Evolutionary conservation across 768 basidiomycete genomes (phyloP).

Genomic region (Suillus luteus): DNA sequence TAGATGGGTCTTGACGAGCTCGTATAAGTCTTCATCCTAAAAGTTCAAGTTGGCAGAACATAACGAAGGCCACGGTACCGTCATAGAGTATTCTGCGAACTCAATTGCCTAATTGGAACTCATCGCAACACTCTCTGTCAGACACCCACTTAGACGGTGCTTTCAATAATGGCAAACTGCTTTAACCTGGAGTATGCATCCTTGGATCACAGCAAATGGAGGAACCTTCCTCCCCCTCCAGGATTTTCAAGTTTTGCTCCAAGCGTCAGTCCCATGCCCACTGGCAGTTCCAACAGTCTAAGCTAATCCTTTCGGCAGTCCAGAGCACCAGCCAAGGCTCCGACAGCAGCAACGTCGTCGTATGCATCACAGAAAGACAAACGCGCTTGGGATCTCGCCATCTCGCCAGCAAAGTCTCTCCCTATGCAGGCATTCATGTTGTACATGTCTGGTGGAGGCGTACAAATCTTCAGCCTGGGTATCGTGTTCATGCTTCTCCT

Average conservation of each 20-base stretch:
- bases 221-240: slow-evolving; percentile 63
- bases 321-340: slow-evolving; percentile 40
- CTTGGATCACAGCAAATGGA: slow-evolving; percentile 50
- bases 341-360: slow-evolving; percentile 41
- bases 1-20: not conserved
- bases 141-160: not conserved
- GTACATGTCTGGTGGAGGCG: slow-evolving; percentile 96
- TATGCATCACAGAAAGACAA: slow-evolving; percentile 72
- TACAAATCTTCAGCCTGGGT: slow-evolving; percentile 96
- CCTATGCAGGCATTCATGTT: slow-evolving; percentile 99
- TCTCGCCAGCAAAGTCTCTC: slow-evolving; percentile 82
- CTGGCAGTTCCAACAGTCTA: not conserved
- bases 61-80: no score
- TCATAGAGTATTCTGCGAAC: not conserved
- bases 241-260: slow-evolving; percentile 56
- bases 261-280: slow-evolving; percentile 18
- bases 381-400: slow-evolving; percentile 85
- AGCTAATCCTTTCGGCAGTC: slow-evolving; percentile 38
- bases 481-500: slow-evolving; percentile 93
- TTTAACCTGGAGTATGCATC: slow-evolving; percentile 34
- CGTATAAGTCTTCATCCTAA: not conserved
- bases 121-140: not conserved
- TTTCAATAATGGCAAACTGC: slow-evolving; percentile 6
- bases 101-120: not conserved
- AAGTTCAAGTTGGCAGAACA: no score